Evolutionary conservation across 768 basidiomycete species (phyloP).

Genomic region (Saitozyma podzolica): DNA sequence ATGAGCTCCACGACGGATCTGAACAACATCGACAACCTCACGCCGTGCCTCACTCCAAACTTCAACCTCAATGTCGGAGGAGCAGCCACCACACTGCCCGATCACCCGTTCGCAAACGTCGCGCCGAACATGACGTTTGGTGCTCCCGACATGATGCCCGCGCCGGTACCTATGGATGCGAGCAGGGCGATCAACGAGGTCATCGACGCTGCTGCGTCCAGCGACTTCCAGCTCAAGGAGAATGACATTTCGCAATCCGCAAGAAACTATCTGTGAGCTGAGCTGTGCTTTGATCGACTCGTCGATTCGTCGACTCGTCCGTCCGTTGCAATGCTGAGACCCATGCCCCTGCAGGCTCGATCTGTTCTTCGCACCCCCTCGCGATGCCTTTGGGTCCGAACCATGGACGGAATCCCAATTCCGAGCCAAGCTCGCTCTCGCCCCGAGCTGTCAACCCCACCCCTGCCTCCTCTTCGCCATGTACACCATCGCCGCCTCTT

Average conservation of each 20-base stretch:
- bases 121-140: too few species aligned
- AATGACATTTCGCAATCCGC: conserved; percentile 24
- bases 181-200: too few species aligned
- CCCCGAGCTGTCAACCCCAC: conserved; percentile 15
- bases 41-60: too few species aligned
- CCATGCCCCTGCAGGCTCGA: conserved; percentile 17
- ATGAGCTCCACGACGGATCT: too few species aligned
- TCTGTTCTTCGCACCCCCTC: conserved; percentile 28
- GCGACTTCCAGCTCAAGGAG: conserved; percentile 11
- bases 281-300: neutral
- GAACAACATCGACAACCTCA: too few species aligned
- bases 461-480: conserved; percentile 36
- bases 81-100: too few species aligned
- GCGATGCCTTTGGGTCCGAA: conserved; percentile 21
- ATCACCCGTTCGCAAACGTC: too few species aligned
- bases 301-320: too few species aligned
- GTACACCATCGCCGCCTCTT: conserved; percentile 30
- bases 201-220: too few species aligned
- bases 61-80: too few species aligned
- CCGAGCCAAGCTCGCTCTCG: conserved; percentile 16
- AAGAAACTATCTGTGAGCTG: conserved; percentile 29
- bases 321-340: neutral
- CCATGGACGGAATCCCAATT: conserved; percentile 30
- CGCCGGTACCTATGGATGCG: neutral
- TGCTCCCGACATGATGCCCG: neutral